A percentile compares a stretch with the other conserved stretches of the same genome.
phyloP scores from a whole-genome alignment of 257 asterid species.

The Ophiorrhiza pumila region DNA sequence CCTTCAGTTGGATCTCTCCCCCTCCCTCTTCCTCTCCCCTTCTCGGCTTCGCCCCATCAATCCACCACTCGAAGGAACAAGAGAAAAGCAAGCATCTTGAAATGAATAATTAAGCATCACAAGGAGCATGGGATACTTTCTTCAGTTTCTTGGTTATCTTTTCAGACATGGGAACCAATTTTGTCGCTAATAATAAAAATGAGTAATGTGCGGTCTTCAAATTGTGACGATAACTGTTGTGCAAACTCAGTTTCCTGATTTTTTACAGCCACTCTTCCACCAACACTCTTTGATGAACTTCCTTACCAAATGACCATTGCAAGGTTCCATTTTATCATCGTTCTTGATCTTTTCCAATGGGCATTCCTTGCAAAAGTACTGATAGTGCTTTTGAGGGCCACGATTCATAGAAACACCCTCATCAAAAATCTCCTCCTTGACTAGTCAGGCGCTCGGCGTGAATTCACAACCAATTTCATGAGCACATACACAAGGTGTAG shows the following conservation, averaged over 20 bases:
- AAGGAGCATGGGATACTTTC: too few relatives aligned
- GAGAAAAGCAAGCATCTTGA: too few relatives aligned
- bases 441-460: conserved; percentile 71
- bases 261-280: conserved; percentile 90
- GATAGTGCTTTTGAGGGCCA: conserved; percentile 61
- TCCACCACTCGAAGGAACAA: too few relatives aligned
- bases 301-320: conserved; percentile 91
- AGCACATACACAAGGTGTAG: conserved; percentile 75
- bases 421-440: conserved; percentile 67
- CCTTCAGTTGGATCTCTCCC: too few relatives aligned
- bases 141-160: too few relatives aligned
- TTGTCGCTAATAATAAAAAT: too few relatives aligned
- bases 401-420: conserved; percentile 75
- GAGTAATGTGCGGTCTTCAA: too few relatives aligned
- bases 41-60: too few relatives aligned
- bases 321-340: conserved; percentile 52
- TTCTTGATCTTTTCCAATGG: conserved; percentile 75
- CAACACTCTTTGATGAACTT: conserved; percentile 90
- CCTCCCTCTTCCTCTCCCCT: too few relatives aligned
- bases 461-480: conserved; percentile 71
- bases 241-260: conserved; percentile 91
- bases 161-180: too few relatives aligned
- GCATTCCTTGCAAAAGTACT: conserved; percentile 68
- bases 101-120: too few relatives aligned
- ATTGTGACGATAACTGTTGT: too few relatives aligned